Evolutionary conservation across 106 monocot genomes (phyloP), one percentile per base, ranked within the genome.

Genomic region (Alisma plantagoaquatica): DNA sequence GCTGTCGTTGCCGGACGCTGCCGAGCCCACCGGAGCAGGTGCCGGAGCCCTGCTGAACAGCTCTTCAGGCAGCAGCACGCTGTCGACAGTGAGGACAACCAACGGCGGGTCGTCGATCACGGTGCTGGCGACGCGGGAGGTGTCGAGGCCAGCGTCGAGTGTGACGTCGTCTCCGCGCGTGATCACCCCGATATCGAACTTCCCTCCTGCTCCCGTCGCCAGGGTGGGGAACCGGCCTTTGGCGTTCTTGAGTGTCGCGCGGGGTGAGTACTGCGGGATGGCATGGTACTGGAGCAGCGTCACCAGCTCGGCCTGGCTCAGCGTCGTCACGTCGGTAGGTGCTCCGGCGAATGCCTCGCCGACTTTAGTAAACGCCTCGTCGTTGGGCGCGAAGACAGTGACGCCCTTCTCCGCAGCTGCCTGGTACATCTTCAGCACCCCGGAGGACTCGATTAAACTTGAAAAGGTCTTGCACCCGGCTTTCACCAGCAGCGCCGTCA

Each of bases 381-480:
- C 88, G 60, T 73, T 83, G 33, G 88, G 88, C 0, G 83, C 88
- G 61, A 89, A 73, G 12, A 89, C 57, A 1, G 88, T 89, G 29
- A 89, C 60, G 21, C 76, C 83, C 54, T 76, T 83, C 24, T 49
- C 64, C 82, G 70, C 79, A 31, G 79, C 74, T 5, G 52, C 23
- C 70, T 83, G 66, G 64, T 67, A 83, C 31, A 68, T 64, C 55
- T 73, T 73, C 43, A 89, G 57, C 19, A 83, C 83, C 3, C 88
- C 88, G 31, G 88, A 76, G 51, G 75, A 48, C 29, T 49, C 28
- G 57, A 89, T 20, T 6, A 89, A 64, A 1, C 52, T 46, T 30
- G 88, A 75, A 57, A 89, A 89, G 53, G 72, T 73, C 67, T 74
- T 83, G 78, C 83, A 89, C 0, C 88, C 88, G 29, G 78, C 83